Conservation (phyloP, 352 stramenopile genomes). For the Elongisporangium anandrum region DNA sequence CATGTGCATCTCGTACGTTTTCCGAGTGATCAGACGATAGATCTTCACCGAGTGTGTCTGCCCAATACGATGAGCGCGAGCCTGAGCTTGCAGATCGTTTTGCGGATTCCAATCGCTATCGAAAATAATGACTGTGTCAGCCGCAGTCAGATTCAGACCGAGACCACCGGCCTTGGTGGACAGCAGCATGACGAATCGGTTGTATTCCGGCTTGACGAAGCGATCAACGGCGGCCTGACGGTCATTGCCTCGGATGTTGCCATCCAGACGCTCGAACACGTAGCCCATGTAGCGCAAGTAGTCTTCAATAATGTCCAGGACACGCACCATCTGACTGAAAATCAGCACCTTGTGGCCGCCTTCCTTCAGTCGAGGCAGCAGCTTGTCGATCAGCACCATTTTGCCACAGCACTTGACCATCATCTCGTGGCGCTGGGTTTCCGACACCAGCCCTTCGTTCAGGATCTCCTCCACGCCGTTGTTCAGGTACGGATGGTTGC, state of each 20-base stretch:
- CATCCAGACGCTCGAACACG: slow-evolving; percentile 97
- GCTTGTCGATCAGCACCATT: slow-evolving; percentile 98
- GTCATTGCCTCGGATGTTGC: slow-evolving; percentile 92
- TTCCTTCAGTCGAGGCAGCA: slow-evolving; percentile 95
- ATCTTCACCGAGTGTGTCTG: slow-evolving; percentile 90
- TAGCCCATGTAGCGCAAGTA: slow-evolving; percentile 93
- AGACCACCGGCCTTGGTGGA: slow-evolving; percentile 96
- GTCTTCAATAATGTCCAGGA: slow-evolving; percentile 99
- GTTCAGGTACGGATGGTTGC: slow-evolving; percentile 91
- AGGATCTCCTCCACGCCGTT: slow-evolving; percentile 89
- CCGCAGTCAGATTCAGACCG: slow-evolving; percentile 90
- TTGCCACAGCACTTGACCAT: slow-evolving; percentile 99
- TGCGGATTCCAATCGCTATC: slow-evolving; percentile 98
- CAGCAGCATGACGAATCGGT: slow-evolving; percentile 97
- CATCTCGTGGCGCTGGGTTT: slow-evolving; percentile 85
- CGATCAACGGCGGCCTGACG: slow-evolving; percentile 82
- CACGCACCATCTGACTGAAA: slow-evolving; percentile 99
- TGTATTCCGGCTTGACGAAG: slow-evolving; percentile 89
- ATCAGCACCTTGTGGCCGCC: slow-evolving; percentile 98
- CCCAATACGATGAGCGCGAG: slow-evolving; percentile 88
- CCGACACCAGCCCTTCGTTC: slow-evolving; percentile 71
- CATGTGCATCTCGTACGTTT: slow-evolving; percentile 96
- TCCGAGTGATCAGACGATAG: slow-evolving; percentile 85
- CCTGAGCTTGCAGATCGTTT: slow-evolving; percentile 95
- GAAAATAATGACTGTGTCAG: slow-evolving; percentile 98